phyloP scores from a whole-genome alignment of 1,139 yeast species.

The Kurtzmaniella quercitrusa region DNA sequence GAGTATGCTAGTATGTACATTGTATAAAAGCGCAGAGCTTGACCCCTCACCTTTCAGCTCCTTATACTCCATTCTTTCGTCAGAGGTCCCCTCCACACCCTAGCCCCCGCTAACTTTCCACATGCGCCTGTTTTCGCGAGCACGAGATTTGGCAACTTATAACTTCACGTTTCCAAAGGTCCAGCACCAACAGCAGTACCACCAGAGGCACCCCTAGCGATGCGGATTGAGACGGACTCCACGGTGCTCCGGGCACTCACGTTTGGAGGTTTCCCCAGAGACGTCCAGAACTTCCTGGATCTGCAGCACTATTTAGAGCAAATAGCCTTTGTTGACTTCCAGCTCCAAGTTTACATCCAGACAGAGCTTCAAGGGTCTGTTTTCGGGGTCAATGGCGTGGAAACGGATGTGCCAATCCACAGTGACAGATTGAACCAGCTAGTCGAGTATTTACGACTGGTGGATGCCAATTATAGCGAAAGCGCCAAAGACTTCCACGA shows the following conservation, averaged over 20 bases:
- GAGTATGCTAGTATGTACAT: too few species aligned
- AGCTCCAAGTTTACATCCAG: conserved; percentile 31
- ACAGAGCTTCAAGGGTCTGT: conserved; percentile 29
- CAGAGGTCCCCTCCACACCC: background rate
- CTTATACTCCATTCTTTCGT: too few species aligned
- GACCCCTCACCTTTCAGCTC: too few species aligned
- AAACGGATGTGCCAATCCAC: background rate
- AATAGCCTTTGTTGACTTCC: conserved; percentile 36
- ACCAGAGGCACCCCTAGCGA: conserved; percentile 1
- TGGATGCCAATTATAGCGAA: conserved; percentile 25
- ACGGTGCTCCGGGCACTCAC: conserved; percentile 20
- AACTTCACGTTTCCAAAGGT: too few species aligned
- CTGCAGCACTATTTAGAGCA: conserved; percentile 35
- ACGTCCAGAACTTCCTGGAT: conserved; percentile 30
- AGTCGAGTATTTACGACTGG: conserved; percentile 24
- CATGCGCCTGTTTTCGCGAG: background rate
- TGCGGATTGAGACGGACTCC: conserved; percentile 11
- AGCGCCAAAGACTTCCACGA: conserved; percentile 25
- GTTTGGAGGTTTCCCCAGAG: conserved; percentile 37
- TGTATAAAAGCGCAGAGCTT: too few species aligned
- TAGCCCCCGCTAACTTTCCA: background rate
- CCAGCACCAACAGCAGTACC: conserved; percentile 1
- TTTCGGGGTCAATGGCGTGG: conserved; percentile 8
- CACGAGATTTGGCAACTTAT: background rate
- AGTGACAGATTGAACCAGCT: conserved; percentile 20